A percentile compares a stretch with the other conserved stretches of the same genome.
Conservation (phyloP, 352 stramenopile genomes). For the Globisporangium uncinulatum region DNA sequence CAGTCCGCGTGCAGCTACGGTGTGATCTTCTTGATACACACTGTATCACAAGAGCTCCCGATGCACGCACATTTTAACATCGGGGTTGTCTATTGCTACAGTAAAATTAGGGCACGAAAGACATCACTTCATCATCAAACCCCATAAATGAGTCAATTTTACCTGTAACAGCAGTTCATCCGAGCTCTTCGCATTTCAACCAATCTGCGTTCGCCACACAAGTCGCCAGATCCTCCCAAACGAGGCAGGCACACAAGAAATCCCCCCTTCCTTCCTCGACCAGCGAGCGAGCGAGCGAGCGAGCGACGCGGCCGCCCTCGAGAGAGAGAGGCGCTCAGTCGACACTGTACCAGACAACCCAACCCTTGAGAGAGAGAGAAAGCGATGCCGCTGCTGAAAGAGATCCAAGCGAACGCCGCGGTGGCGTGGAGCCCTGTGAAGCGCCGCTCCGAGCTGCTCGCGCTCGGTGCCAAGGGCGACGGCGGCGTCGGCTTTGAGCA, state of each 20-base stretch:
- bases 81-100: no score
- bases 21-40: no score
- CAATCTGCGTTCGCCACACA: slow-evolving; percentile 1
- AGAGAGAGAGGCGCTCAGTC: no score
- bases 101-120: no score
- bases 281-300: no score
- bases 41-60: no score
- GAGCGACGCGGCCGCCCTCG: no score
- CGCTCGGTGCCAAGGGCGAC: slow-evolving; percentile 92
- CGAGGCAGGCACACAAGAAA: not conserved
- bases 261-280: not conserved
- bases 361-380: not conserved
- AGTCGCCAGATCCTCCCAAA: not conserved
- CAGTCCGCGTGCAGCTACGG: no score
- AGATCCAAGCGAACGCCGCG: slow-evolving; percentile 86
- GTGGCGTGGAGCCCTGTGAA: slow-evolving; percentile 87
- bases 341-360: not conserved
- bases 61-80: no score
- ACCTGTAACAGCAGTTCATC: not conserved
- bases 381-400: slow-evolving; percentile 86
- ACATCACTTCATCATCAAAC: no score
- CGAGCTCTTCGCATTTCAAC: not conserved
- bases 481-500: slow-evolving; percentile 96
- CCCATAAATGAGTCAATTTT: no score
- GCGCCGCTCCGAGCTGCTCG: slow-evolving; percentile 68